Base-by-base conservation (phyloP, 116 monocot genomes). In the Thalassia testudinum region DNA sequence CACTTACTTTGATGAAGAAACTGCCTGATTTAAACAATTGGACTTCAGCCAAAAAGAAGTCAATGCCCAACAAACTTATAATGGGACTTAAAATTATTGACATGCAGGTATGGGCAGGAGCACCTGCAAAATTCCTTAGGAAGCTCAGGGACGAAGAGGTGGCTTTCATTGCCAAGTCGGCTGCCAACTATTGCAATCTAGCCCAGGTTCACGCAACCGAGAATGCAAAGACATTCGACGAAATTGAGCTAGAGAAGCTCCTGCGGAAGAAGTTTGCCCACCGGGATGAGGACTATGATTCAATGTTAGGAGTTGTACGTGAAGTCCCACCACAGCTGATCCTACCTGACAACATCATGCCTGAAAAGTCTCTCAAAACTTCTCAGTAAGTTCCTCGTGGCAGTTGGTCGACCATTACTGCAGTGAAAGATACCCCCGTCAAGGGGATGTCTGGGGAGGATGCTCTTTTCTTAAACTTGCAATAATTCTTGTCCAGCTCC, bases 41-140 rank as follows among this genome's bases (percentile, higher is more conserved):
- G n/a, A 34, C 10, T 34, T 34, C 30, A 5, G 10, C 3, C 30
- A 34, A 34, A 10, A 5, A 34, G 30, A 10, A 34, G 6, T 5
- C 30, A 34, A 34, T 34, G 30, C 30, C 30, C 30, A 10, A 34
- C 30, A 34, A 34, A 34, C 30, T 34, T 3, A 34, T 3, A 34
- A 3, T 34, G 10, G 10, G 3, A 34, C 30, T 34, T 3, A 34
- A 34, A 5, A 34, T 10, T 34, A 3, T 3, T 34, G 30, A 10
- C 30, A 10, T 42, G 57, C 67, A 91, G 90, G 85, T 91, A n/a
- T 91, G 90, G 90, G 90, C 61, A 40, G 90, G 90, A 30, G 75
- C 81, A 58, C 90, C 90, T 43, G 90, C 90, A 4, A 80, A 71
- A 64, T 91, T 85, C 26, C 58, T 91, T 57, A 75, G 90, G 60